These are phyloP conservation scores for Erodium texanum DNA, from an alignment of 441 rosid genomes.

Conservation along the genomic window DNA sequence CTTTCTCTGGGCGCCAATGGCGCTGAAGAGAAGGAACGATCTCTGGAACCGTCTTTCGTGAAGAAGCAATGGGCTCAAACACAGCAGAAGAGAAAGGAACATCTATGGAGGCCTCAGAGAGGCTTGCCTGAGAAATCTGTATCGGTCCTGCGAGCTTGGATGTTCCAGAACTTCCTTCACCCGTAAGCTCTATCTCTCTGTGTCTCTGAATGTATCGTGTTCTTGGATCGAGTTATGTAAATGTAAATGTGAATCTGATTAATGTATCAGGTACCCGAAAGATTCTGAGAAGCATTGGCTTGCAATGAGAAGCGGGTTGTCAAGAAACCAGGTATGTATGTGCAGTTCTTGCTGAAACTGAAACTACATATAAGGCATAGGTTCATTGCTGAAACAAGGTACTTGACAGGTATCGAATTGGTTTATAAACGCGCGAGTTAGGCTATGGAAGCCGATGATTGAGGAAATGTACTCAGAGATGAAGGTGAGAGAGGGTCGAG, in stretches of 20 bases:
- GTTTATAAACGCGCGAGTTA: constrained; percentile 1
- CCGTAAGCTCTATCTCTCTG: constrained; percentile 40
- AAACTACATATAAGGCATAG: too few species aligned
- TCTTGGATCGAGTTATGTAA: neutral
- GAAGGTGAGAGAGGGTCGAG: neutral
- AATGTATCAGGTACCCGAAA: constrained; percentile 64
- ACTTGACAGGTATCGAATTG: constrained; percentile 2
- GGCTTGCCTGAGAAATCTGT: constrained; percentile 90
- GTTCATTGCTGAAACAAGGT: too few species aligned
- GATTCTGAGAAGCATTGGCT: constrained; percentile 94
- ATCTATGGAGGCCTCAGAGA: constrained; percentile 79
- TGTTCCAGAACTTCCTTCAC: constrained; percentile 96
- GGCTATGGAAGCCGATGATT: constrained; percentile 4
- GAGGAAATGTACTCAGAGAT: constrained; percentile 8
- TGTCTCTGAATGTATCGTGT: neutral
- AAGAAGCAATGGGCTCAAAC: constrained; percentile 68
- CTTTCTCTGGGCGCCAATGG: constrained; percentile 47
- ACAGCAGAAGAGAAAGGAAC: constrained; percentile 60
- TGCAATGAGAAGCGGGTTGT: constrained; percentile 77
- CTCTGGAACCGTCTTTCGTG: constrained; percentile 40
- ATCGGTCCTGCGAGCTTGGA: constrained; percentile 75
- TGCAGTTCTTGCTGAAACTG: too few species aligned
- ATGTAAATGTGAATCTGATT: too few species aligned
- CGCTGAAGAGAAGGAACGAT: constrained; percentile 27
- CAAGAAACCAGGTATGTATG: constrained; percentile 63